A percentile compares a stretch with the other conserved stretches of the same genome.
Conservation (phyloP, 2,329 filamentous ascomycete species). For the Colletotrichum salicis region DNA sequence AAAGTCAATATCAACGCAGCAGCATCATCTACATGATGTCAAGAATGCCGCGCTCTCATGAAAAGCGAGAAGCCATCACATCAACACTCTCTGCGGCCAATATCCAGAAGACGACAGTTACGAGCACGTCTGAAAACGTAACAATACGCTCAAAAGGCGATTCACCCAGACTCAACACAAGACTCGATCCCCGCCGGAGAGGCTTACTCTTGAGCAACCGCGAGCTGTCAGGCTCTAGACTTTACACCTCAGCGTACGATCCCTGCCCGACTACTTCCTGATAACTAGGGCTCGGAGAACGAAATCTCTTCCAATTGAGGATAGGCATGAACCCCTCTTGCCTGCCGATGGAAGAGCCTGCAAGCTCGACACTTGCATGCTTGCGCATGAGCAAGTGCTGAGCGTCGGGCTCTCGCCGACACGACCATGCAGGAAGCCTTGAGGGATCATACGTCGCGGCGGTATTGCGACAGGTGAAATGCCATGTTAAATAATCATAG, state of each 20-base stretch:
- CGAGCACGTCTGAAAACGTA: background rate
- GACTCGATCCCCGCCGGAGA: background rate
- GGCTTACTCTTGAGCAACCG: background rate
- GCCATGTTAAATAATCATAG: background rate
- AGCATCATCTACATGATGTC: background rate
- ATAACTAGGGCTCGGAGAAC: background rate
- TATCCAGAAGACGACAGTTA: too few species aligned
- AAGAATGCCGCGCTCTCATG: background rate
- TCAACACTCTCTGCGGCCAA: too few species aligned
- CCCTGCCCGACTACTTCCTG: background rate
- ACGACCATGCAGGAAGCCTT: background rate
- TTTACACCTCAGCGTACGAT: background rate
- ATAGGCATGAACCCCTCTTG: background rate
- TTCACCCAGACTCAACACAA: background rate
- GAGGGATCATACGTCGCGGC: background rate
- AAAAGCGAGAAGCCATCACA: background rate
- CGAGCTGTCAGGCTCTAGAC: background rate
- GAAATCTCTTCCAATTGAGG: background rate
- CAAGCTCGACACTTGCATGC: background rate
- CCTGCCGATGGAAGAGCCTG: background rate
- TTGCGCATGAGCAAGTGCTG: too few species aligned
- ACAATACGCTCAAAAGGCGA: background rate
- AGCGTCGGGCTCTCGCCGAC: background rate
- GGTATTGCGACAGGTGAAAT: background rate
- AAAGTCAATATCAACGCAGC: background rate